Conservation (phyloP, 306 rosid species). For the Luffa acutangula region DNA sequence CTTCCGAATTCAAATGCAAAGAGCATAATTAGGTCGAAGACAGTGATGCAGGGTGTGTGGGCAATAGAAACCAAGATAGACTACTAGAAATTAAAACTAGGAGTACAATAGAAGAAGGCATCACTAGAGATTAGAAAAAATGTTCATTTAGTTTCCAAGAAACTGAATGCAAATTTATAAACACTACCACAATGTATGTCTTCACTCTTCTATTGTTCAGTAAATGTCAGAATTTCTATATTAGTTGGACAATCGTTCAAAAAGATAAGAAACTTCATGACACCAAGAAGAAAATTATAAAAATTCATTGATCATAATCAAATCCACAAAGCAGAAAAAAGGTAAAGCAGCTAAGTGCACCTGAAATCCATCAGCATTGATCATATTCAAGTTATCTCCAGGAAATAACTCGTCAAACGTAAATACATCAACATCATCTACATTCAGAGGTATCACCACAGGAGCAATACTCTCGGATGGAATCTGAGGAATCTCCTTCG, state of each 20-base stretch:
- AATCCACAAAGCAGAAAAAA: background rate
- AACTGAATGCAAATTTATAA: background rate
- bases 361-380: constrained; percentile 19
- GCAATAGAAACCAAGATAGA: background rate
- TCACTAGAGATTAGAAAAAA: background rate
- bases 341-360: constrained; percentile 15
- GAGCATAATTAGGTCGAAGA: background rate
- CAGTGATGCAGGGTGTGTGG: background rate
- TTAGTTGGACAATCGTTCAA: background rate
- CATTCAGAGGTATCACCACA: background rate
- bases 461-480: constrained; percentile 7
- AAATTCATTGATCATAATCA: background rate
- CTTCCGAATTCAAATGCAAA: background rate
- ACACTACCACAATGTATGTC: background rate
- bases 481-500: background rate
- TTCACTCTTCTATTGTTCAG: background rate
- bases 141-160: background rate
- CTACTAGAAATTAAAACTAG: background rate
- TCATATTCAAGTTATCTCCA: background rate
- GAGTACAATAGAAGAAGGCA: background rate
- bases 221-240: background rate
- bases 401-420: constrained; percentile 5
- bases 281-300: background rate
- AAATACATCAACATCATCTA: constrained; percentile 3
- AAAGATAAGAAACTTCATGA: background rate